Base-by-base conservation (phyloP, 306 rosid genomes). In the Castanea mollissima region DNA sequence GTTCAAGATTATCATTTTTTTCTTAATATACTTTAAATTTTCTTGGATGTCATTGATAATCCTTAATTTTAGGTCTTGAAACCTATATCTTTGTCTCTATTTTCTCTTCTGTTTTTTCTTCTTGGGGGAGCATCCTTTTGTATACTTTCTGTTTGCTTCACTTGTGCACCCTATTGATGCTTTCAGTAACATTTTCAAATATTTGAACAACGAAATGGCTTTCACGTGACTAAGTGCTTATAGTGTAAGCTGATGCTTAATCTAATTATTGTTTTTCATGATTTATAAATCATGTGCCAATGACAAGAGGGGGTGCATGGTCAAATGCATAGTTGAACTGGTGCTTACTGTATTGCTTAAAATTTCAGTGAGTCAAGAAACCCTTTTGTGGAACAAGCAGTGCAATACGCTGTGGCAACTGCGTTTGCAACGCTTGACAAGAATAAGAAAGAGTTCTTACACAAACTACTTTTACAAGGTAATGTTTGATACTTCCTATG, bases 361-460 rank as follows among this genome's bases (percentile, higher is more conserved):
- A 81, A 34, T 86, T 92, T 81, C 96, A 95, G 99, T 73, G 96
- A 86, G 72, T 65, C 87, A 5, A 80, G 93, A 54, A 95, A 95
- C 85, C 98, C 99, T 74, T 95, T 95, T 85, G 98, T 95, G 64
- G 99, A 95, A 78, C 90, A 88, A 82, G 98, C 97, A 29, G 90
- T 95, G 87, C 96, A 88, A 72, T 95, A 93, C 73, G 85, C 94
- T 73, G 97, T 93, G 27, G 98, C 99, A 70, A 94, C 97, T 38
- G 99, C 97, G 4, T 77, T 79, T 81, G 93, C 98, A 19, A 85
- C 89, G 7, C 55, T 86, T 69, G 97, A 89, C 84, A 73, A 90
- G 49, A 80, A 74, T 82, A 88, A 88, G 85, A 86, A 82, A 79
- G 90, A 91, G 12, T 74, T 59, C 15, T 76, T 95, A 49, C 90